Conservation (phyloP, 2,329 filamentous ascomycete species). For the Apiospora pterosperma region DNA sequence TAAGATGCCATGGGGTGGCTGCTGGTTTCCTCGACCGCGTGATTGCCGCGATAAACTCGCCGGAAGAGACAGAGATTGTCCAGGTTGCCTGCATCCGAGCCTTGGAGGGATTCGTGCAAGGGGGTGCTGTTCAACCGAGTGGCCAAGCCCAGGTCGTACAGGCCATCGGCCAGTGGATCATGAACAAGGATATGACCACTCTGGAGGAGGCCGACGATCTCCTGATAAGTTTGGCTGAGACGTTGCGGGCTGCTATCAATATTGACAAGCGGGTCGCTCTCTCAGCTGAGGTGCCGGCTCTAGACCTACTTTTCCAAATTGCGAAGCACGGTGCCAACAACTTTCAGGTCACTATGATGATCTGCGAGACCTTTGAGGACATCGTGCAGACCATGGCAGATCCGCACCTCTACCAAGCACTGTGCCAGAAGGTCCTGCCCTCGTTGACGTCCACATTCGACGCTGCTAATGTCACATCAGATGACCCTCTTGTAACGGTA, state of each 20-base stretch:
- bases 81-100: conserved; percentile 89
- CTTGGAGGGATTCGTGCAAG: conserved; percentile 63
- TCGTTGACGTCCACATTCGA: conserved; percentile 87
- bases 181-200: conserved; percentile 75
- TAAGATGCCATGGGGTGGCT: conserved; percentile 64
- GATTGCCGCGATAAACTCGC: conserved; percentile 66
- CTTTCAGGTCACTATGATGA: conserved; percentile 84
- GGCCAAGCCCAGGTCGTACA: conserved; percentile 42
- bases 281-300: conserved; percentile 66
- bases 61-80: conserved; percentile 79
- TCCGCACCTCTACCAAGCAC: conserved; percentile 66
- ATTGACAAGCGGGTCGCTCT: conserved; percentile 75
- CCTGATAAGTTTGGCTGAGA: conserved; percentile 84
- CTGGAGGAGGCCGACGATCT: conserved; percentile 88
- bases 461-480: conserved; percentile 78
- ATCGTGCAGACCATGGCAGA: conserved; percentile 69
- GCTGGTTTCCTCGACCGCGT: conserved; percentile 66
- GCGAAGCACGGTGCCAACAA: conserved; percentile 86
- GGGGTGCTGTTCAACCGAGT: conserved; percentile 55
- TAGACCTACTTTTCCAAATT: conserved; percentile 83
- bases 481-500: conserved; percentile 77
- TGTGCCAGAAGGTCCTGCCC: conserved; percentile 84
- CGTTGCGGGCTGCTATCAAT: conserved; percentile 77
- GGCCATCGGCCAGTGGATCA: conserved; percentile 71
- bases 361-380: conserved; percentile 89